Conservation (phyloP, 2,329 filamentous ascomycete species). For the Penicillium psychrosexuale region DNA sequence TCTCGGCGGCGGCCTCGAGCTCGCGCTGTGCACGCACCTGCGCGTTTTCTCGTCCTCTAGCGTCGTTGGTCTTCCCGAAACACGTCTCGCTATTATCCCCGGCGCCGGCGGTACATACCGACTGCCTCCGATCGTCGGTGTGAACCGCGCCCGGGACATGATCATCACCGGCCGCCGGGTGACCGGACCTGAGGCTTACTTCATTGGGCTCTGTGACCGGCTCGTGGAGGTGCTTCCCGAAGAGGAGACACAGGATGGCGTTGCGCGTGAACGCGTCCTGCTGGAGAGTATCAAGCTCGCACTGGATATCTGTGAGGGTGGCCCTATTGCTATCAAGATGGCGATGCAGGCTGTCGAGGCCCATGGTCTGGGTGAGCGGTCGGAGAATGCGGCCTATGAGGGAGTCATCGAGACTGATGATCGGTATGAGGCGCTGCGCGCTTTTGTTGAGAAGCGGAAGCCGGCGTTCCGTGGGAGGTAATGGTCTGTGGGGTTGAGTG, state of each 20-base stretch:
- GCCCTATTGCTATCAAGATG: slow-evolving; percentile 75
- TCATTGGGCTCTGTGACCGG: slow-evolving; percentile 85
- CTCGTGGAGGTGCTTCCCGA: slow-evolving; percentile 71
- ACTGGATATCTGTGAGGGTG: slow-evolving; percentile 82
- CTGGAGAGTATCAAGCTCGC: slow-evolving; percentile 76
- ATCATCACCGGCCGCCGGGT: slow-evolving; percentile 88
- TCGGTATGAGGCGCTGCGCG: slow-evolving; percentile 78
- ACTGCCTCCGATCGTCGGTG: slow-evolving; percentile 76
- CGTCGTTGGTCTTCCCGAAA: slow-evolving; percentile 81
- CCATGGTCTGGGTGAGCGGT: slow-evolving; percentile 62
- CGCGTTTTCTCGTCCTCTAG: slow-evolving; percentile 81
- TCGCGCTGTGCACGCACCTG: slow-evolving; percentile 84
- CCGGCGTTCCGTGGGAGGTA: slow-evolving; percentile 62
- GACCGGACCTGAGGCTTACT: slow-evolving; percentile 79
- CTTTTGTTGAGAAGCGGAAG: slow-evolving; percentile 75
- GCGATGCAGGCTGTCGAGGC: slow-evolving; percentile 74
- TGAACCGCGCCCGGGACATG: slow-evolving; percentile 78
- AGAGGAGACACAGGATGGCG: slow-evolving; percentile 51
- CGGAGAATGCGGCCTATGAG: slow-evolving; percentile 86
- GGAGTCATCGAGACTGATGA: slow-evolving; percentile 80
- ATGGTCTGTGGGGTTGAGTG: neutral
- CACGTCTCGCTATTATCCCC: slow-evolving; percentile 87
- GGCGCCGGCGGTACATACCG: slow-evolving; percentile 91
- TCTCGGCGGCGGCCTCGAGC: slow-evolving; percentile 88
- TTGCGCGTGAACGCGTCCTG: slow-evolving; percentile 66